Conservation (phyloP, 208 protist genomes). For the Sergeia podlipaevii region DNA sequence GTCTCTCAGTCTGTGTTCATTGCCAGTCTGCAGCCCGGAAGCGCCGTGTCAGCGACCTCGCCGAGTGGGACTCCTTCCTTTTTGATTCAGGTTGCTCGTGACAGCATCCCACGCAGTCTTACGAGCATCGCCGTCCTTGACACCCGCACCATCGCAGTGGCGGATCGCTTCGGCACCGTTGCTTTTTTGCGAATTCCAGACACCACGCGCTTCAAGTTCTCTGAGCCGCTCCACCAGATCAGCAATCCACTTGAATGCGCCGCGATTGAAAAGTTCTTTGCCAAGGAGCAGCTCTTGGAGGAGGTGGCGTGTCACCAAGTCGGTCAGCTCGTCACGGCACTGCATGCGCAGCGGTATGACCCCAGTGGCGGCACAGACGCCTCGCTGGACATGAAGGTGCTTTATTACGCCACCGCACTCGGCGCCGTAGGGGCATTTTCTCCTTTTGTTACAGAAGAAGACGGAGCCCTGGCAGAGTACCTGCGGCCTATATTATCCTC, state of each 20-base stretch:
- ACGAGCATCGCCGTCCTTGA: slow-evolving; percentile 63
- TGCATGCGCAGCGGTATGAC: slow-evolving; percentile 46
- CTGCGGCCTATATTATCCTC: slow-evolving; percentile 45
- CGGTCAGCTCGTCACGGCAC: slow-evolving; percentile 60
- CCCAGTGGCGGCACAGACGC: slow-evolving; percentile 41
- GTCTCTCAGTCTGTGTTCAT: slow-evolving; percentile 66
- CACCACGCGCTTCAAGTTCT: slow-evolving; percentile 46
- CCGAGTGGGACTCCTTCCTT: slow-evolving; percentile 37
- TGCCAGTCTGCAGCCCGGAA: slow-evolving; percentile 48
- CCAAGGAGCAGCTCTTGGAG: slow-evolving; percentile 42
- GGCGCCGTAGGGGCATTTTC: slow-evolving; percentile 66
- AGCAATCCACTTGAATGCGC: slow-evolving; percentile 46
- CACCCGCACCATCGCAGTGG: slow-evolving; percentile 62
- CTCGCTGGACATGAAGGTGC: slow-evolving; percentile 24
- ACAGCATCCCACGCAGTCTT: slow-evolving; percentile 55
- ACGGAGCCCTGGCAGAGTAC: slow-evolving; percentile 67
- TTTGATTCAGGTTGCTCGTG: slow-evolving; percentile 53
- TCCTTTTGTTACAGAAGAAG: slow-evolving; percentile 65
- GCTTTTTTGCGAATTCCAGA: slow-evolving; percentile 57
- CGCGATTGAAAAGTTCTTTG: slow-evolving; percentile 33
- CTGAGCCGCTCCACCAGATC: slow-evolving; percentile 50
- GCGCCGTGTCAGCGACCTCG: neutral
- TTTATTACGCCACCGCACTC: slow-evolving; percentile 70
- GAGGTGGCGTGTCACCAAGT: slow-evolving; percentile 63
- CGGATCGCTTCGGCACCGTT: slow-evolving; percentile 69